Evolutionary conservation across 2,329 filamentous ascomycete species (phyloP).

Genomic region (Penicillium sp.): DNA sequence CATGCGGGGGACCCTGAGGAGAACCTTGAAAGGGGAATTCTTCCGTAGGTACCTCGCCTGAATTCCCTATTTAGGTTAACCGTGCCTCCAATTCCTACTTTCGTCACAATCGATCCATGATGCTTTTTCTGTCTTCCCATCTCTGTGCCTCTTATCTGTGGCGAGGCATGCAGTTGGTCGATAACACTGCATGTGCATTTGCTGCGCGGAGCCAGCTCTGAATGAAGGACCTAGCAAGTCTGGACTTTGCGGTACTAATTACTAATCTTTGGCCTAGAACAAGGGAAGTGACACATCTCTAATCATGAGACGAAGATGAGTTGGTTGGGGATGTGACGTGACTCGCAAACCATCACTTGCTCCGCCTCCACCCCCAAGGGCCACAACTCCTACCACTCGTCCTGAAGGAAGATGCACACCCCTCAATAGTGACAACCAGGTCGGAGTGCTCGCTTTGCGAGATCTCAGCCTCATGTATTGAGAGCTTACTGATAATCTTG

Average conservation of each 20-base stretch:
- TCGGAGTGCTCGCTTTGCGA: too few species aligned
- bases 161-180: not conserved
- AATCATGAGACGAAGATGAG: not conserved
- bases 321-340: not conserved
- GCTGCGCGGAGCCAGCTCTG: not conserved
- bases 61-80: constrained; percentile 1
- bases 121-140: not conserved
- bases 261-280: not conserved
- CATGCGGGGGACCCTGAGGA: constrained; percentile 3
- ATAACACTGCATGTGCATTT: not conserved
- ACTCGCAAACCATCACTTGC: not conserved
- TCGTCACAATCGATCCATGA: not conserved
- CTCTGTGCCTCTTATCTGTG: not conserved
- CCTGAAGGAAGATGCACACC: too few species aligned
- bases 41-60: not conserved
- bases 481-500: too few species aligned
- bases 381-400: too few species aligned
- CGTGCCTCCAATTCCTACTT: constrained; percentile 1
- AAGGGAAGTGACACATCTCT: not conserved
- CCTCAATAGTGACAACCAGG: too few species aligned
- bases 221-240: not conserved
- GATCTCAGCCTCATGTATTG: too few species aligned
- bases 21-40: constrained; percentile 2
- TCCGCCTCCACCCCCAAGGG: too few species aligned
- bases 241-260: not conserved